These are phyloP conservation scores for Ceratocystis ficicola DNA, from an alignment of 2,329 filamentous ascomycete genomes.

Conservation along the genomic window DNA sequence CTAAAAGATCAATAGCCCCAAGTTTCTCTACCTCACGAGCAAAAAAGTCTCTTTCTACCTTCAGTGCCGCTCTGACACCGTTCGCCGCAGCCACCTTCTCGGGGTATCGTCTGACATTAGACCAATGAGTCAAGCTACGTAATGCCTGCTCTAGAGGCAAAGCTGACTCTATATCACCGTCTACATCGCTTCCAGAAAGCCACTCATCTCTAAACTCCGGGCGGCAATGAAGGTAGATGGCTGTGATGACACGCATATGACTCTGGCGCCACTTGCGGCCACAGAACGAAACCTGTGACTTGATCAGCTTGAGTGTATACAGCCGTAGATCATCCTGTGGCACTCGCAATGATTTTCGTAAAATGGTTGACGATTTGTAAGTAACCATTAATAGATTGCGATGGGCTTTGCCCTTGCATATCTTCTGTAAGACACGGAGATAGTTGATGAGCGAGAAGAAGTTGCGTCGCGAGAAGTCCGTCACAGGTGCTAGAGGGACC, in stretches of 20 bases:
- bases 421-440: constrained; percentile 90
- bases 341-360: constrained; percentile 82
- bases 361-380: constrained; percentile 86
- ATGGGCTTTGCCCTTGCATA: constrained; percentile 91
- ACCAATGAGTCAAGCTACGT: constrained; percentile 84
- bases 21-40: constrained; percentile 63
- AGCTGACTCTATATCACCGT: constrained; percentile 86
- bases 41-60: constrained; percentile 59
- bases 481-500: constrained; percentile 64
- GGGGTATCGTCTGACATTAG: constrained; percentile 72
- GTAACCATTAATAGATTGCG: constrained; percentile 86
- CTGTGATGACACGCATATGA: constrained; percentile 98
- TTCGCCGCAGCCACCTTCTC: constrained; percentile 55
- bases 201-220: constrained; percentile 92
- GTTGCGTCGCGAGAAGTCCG: constrained; percentile 81
- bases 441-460: constrained; percentile 95
- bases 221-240: constrained; percentile 85
- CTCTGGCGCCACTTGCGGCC: constrained; percentile 95
- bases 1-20: constrained; percentile 33
- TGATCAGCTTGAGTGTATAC: constrained; percentile 96
- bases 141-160: constrained; percentile 85
- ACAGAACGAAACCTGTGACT: constrained; percentile 95
- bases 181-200: constrained; percentile 81
- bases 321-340: constrained; percentile 77
- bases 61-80: constrained; percentile 19